Evolutionary conservation across 2,329 filamentous ascomycete species (phyloP).

Genomic region (Trichophyton simii): DNA sequence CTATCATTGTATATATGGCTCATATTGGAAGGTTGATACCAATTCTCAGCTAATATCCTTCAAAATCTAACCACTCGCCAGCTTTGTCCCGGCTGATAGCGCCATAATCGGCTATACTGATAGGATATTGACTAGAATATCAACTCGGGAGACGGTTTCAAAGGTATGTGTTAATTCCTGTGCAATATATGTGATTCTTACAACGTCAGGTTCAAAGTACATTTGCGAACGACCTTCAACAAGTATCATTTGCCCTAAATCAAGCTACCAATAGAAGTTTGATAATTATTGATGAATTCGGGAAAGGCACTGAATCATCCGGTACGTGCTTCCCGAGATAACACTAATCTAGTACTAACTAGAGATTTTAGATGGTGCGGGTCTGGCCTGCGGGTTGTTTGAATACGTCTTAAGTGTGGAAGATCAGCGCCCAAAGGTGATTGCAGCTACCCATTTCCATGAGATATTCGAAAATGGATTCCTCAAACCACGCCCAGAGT

Average conservation of each 20-base stretch:
- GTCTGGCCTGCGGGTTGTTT: slow-evolving; percentile 50
- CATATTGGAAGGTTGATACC: slow-evolving; percentile 55
- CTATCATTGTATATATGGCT: slow-evolving; percentile 79
- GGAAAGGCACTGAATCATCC: slow-evolving; percentile 53
- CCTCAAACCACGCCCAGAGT: slow-evolving; percentile 32
- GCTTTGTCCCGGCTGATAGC: slow-evolving; percentile 69
- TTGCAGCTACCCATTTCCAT: slow-evolving; percentile 53
- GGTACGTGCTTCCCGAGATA: slow-evolving; percentile 20
- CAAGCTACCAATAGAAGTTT: slow-evolving; percentile 65
- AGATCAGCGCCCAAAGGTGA: slow-evolving; percentile 43
- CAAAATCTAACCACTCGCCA: slow-evolving; percentile 24
- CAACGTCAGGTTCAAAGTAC: slow-evolving; percentile 44
- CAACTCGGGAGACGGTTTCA: slow-evolving; percentile 58
- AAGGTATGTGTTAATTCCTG: slow-evolving; percentile 25
- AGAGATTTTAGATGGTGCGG: slow-evolving; percentile 44
- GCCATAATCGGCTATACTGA: slow-evolving; percentile 80
- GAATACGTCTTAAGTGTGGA: slow-evolving; percentile 43
- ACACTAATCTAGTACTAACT: neutral
- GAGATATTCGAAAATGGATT: slow-evolving; percentile 43
- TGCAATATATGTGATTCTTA: neutral
- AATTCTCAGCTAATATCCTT: neutral
- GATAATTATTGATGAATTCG: slow-evolving; percentile 86
- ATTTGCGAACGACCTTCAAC: slow-evolving; percentile 75
- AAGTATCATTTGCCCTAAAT: slow-evolving; percentile 64
- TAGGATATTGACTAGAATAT: slow-evolving; percentile 77